A percentile compares a stretch with the other conserved stretches of the same genome.
Evolutionary conservation across 2,329 filamentous ascomycete genomes (phyloP).

Genomic region (Canariomyces notabilis): DNA sequence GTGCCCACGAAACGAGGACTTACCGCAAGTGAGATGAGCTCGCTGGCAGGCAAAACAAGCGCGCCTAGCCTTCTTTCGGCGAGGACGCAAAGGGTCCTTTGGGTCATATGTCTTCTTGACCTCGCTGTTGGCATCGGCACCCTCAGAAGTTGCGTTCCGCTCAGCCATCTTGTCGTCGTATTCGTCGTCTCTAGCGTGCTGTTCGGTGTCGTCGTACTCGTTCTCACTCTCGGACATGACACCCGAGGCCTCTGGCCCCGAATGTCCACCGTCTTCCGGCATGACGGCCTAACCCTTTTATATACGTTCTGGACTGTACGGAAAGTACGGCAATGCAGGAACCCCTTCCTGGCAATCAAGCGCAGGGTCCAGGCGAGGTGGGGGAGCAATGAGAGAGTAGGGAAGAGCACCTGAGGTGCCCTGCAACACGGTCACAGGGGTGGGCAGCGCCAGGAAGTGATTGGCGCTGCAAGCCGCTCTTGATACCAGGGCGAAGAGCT

Average conservation of each 20-base stretch:
- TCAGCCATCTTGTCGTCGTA: slow-evolving; percentile 52
- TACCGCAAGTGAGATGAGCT: slow-evolving; percentile 97
- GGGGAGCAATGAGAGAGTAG: slow-evolving; percentile 13
- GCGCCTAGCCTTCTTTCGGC: slow-evolving; percentile 91
- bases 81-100: slow-evolving; percentile 84
- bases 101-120: slow-evolving; percentile 68
- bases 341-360: slow-evolving; percentile 12
- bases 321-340: slow-evolving; percentile 22
- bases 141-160: slow-evolving; percentile 39
- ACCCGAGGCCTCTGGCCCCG: slow-evolving; percentile 53
- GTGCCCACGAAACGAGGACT: slow-evolving; percentile 39
- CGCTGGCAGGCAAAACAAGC: slow-evolving; percentile 96
- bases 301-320: slow-evolving; percentile 26
- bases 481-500: slow-evolving; percentile 19
- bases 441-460: slow-evolving; percentile 27
- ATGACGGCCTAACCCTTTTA: slow-evolving; percentile 52
- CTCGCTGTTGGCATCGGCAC: slow-evolving; percentile 44
- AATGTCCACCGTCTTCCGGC: slow-evolving; percentile 50
- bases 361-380: slow-evolving; percentile 10
- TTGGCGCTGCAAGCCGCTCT: slow-evolving; percentile 26
- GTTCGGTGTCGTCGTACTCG: slow-evolving; percentile 48
- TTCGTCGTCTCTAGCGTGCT: slow-evolving; percentile 44
- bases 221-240: slow-evolving; percentile 56
- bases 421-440: slow-evolving; percentile 28
- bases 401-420: slow-evolving; percentile 17